Base-by-base conservation (phyloP, 352 stramenopile genomes). In the Phytophthora multivora region DNA sequence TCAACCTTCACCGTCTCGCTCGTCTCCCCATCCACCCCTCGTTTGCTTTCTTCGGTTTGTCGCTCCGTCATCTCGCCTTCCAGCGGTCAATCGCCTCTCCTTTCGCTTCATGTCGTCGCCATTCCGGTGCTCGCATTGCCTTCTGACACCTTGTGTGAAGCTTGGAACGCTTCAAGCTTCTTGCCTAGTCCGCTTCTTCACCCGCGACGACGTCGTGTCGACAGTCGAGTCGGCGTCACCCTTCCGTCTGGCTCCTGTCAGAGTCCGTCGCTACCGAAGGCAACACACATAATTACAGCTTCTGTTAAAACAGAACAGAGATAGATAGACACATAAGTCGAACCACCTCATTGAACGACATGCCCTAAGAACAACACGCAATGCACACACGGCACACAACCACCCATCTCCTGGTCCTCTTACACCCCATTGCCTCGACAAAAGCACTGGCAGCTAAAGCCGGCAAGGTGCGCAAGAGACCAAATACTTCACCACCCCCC, bases 241-340 rank as follows among this genome's bases (percentile, higher is more conserved):
- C 83, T 93, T 93, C 59, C 83, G 71, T 82, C 82, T 72, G 40
- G 75, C 61, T 64, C 80, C 77, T 64, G 79, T 78, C 61, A 82
- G 50, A 73, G 77, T 86, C 73, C 85, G 85, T 88, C 82, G 85
- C 85, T 93, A 89, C 69, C 69, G 69, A 71, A 77, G 73, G 79
- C 67, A 75, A 93, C 80, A 91, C 70, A 91, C 84, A 93, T 83
- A 90, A 91, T 93, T 93, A 93, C 82, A 93, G 80, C 84, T 91
- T 91, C 85, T 93, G 85, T 93, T 93, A 93, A 91, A 88, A 88
- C 74, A 93, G 73, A 92, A 89, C 74, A 89, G 55, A 89, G 62
- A 83, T 79, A 70, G 72, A 93, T 89, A 90, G 55, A 85, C 69
- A 71, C 71, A 93, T 91, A 90, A 91, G 83, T 93, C 81, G 81